A percentile compares a stretch with the other conserved stretches of the same genome.
These are phyloP conservation scores for Elaeagnus macrophylla DNA, from an alignment of 306 rosid genomes.

Conservation along the genomic window DNA sequence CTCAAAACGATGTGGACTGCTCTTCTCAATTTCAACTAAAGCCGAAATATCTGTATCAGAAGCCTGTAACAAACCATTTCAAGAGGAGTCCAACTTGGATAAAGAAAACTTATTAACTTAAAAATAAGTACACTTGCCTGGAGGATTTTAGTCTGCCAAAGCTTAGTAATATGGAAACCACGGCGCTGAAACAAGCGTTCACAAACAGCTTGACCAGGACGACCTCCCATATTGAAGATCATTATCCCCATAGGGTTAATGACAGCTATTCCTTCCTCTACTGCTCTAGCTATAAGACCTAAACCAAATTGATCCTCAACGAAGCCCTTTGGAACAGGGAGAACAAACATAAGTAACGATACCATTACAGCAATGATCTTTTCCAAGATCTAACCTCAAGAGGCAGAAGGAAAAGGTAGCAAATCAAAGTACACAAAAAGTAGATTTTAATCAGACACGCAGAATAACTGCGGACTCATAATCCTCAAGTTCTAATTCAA, in stretches of 20 bases:
- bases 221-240: constrained; percentile 98
- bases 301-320: constrained; percentile 98
- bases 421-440: too few species aligned
- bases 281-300: constrained; percentile 96
- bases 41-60: constrained; percentile 91
- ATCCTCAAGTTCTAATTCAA: too few species aligned
- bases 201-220: constrained; percentile 97
- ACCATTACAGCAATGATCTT: background rate
- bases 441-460: too few species aligned
- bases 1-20: constrained; percentile 97
- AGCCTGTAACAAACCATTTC: constrained; percentile 50
- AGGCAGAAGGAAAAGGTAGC: too few species aligned
- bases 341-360: constrained; percentile 1
- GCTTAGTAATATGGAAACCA: constrained; percentile 66
- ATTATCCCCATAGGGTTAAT: constrained; percentile 86
- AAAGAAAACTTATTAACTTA: constrained; percentile 14
- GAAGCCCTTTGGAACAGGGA: constrained; percentile 53
- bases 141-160: constrained; percentile 94
- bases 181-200: constrained; percentile 91
- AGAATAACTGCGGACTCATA: too few species aligned
- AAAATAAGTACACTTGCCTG: constrained; percentile 52
- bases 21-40: constrained; percentile 95
- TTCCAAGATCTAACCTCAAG: background rate
- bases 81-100: constrained; percentile 18
- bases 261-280: constrained; percentile 91